A percentile compares a stretch with the other conserved stretches of the same genome.
Conservation (phyloP, 176 grass and related monocot genomes). For the Rhynchospora tenuis region DNA sequence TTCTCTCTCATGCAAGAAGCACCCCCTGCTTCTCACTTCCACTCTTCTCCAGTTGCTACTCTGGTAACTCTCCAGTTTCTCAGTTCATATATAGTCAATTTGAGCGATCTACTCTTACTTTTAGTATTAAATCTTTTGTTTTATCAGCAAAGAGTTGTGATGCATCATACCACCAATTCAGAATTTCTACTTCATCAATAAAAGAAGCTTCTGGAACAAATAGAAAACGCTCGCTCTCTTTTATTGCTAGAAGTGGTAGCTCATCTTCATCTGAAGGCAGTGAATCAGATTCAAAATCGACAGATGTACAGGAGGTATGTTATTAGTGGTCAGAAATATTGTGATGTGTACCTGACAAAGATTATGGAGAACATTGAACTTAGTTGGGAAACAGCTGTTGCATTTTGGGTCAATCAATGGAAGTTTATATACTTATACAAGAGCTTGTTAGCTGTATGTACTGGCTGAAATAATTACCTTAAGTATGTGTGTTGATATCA, state of each 20-base stretch:
- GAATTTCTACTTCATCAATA: conserved; percentile 20
- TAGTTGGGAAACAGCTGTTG: background rate
- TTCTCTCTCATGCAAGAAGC: background rate
- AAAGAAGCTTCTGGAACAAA: conserved; percentile 12
- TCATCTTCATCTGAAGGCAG: conserved; percentile 32
- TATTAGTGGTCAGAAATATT: background rate
- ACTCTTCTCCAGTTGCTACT: conserved; percentile 15
- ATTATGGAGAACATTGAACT: background rate
- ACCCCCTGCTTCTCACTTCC: conserved; percentile 17
- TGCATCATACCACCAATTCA: background rate
- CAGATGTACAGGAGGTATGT: conserved; percentile 52
- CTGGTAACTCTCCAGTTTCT: background rate
- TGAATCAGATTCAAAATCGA: conserved; percentile 34
- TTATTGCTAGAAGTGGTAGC: conserved; percentile 29
- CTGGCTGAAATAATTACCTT: background rate
- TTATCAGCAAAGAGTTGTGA: background rate
- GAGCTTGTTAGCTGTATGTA: background rate
- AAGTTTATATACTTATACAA: background rate
- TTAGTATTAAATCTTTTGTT: background rate
- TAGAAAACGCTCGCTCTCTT: conserved; percentile 26
- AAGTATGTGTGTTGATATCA: background rate
- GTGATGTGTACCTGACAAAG: background rate
- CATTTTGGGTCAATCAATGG: background rate
- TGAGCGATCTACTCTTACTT: background rate
- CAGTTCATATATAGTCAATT: background rate